These are phyloP conservation scores for Citrus medica DNA, from an alignment of 345 rosid species.

Conservation along the genomic window DNA sequence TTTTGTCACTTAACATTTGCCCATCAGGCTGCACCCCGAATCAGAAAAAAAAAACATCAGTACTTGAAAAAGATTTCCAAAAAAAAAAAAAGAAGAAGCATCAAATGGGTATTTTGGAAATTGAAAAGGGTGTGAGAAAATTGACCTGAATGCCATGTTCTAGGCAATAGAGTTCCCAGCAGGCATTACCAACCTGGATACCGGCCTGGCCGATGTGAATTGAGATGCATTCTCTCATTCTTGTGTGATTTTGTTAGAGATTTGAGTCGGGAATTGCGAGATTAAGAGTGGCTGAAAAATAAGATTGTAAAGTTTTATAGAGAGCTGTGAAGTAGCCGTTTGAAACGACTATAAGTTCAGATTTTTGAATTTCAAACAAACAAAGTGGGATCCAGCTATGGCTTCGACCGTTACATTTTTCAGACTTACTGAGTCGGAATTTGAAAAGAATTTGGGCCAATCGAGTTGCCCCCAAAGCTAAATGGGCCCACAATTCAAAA, in stretches of 20 bases:
- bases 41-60: background rate
- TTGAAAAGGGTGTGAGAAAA: background rate
- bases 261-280: background rate
- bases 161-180: conserved; percentile 18
- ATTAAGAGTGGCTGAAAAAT: background rate
- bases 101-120: background rate
- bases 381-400: conserved; percentile 2
- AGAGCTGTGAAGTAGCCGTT: background rate
- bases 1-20: conserved; percentile 19
- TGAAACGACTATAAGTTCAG: background rate
- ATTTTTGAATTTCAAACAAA: background rate
- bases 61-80: background rate
- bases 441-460: background rate
- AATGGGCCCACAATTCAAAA: background rate
- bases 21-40: conserved; percentile 22
- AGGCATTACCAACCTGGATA: conserved; percentile 17
- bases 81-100: background rate
- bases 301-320: background rate
- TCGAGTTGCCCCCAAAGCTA: background rate
- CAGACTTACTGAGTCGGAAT: background rate
- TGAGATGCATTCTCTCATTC: conserved; percentile 19
- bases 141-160: conserved; percentile 18
- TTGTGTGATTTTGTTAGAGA: background rate
- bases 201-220: conserved; percentile 18
- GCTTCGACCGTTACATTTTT: background rate